Conservation (phyloP, 345 rosid species). For the Anastatica hierochuntica region DNA sequence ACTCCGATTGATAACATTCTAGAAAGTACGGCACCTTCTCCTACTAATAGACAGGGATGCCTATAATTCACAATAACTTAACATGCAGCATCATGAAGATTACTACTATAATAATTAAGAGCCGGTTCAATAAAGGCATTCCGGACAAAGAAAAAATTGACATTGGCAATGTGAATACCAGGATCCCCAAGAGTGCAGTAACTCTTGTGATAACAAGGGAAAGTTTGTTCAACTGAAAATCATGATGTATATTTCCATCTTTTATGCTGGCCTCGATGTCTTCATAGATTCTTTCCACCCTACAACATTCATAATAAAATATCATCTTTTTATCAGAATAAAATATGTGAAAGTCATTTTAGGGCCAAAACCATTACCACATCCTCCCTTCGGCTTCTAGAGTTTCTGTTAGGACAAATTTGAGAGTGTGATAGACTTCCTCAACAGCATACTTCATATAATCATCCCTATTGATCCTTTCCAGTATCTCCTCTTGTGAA, state of each 20-base stretch:
- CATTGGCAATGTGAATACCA: slow-evolving; percentile 37
- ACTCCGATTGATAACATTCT: not conserved
- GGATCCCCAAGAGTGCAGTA: slow-evolving; percentile 70
- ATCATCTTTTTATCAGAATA: slow-evolving; percentile 1
- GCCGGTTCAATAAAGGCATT: not conserved
- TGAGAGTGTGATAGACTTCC: slow-evolving; percentile 65
- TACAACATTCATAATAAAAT: slow-evolving; percentile 26
- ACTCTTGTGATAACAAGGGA: slow-evolving; percentile 70
- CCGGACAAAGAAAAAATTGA: slow-evolving; percentile 2
- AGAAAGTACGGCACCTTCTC: not conserved
- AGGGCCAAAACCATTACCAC: slow-evolving; percentile 45
- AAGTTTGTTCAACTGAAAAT: slow-evolving; percentile 63
- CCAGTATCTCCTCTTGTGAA: slow-evolving; percentile 81
- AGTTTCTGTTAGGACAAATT: slow-evolving; percentile 54
- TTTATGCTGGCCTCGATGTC: slow-evolving; percentile 48
- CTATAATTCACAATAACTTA: too few relatives aligned
- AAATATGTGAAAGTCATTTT: slow-evolving; percentile 5
- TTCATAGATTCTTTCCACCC: slow-evolving; percentile 81
- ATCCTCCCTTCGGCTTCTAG: slow-evolving; percentile 81
- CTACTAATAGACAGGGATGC: not conserved
- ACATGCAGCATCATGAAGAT: not conserved
- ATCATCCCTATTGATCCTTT: slow-evolving; percentile 74
- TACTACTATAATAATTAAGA: not conserved
- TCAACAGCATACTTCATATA: slow-evolving; percentile 95
- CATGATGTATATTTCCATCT: slow-evolving; percentile 39